Base-by-base conservation (phyloP, 345 rosid genomes). In the Lepidium didymum region DNA sequence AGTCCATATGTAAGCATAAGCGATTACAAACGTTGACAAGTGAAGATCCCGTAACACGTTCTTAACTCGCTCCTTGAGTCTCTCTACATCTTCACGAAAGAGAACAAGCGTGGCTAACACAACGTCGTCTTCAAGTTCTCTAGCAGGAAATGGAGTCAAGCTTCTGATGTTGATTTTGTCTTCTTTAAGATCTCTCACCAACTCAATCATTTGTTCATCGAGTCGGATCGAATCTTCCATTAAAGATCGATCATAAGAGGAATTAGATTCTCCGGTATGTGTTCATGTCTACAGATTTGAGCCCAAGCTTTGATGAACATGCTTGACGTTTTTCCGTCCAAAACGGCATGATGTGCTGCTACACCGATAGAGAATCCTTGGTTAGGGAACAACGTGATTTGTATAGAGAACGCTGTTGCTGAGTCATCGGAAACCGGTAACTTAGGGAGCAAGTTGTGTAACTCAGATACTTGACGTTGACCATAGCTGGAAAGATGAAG, bases 281-380 rank as follows among this genome's bases (percentile, higher is more conserved):
- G 4, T 1, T 8, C 43, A 1, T 11, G 16, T 35, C 64, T 62
- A 69, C 71, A 75, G 1, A 67, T 3, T 10, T 67, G 49, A 62
- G 79, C 82, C 82, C 82, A 75, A 5, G 82, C 68, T 56, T 52
- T 71, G 18, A 79, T 10, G 23, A 75, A 79, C 35, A 13, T 44
- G 29, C 35, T 53, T 37, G 54, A 7, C 11, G 47, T 40, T 29
- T 50, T 62, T 0, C 78, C 78, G 10, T 78, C 81, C n/a, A 59
- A 11, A 14, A 46, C 69, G 3, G 61, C 68, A 13, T 78, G 78
- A 34, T 69, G 69, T 33, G 23, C 43, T 9, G 51, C 8, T 0
- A 59, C 8, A 4, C 78, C 76, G 2, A 78, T 40, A 54, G 73
- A 44, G 19, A 74, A 52, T 8, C 78, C 81, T 0, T 37, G 51